A percentile compares a stretch with the other conserved stretches of the same genome.
These are phyloP conservation scores for Monosporozyma aquatica DNA, from an alignment of 805 yeast species.

Conservation along the genomic window DNA sequence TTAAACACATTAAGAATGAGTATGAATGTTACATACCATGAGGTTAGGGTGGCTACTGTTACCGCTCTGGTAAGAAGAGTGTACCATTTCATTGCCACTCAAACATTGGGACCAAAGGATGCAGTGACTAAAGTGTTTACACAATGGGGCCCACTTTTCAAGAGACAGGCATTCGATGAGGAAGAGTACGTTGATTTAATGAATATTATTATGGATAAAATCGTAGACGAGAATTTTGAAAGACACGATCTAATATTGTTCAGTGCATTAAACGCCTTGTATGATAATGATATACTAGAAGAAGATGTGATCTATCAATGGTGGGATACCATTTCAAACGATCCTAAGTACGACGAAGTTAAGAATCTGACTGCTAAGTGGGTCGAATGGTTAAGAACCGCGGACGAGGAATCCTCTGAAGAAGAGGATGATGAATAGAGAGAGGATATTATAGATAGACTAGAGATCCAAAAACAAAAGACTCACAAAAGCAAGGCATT, in stretches of 20 bases:
- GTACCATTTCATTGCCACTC: slow-evolving; percentile 65
- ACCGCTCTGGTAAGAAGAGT: slow-evolving; percentile 63
- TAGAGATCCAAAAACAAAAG: neutral
- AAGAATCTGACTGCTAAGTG: slow-evolving; percentile 57
- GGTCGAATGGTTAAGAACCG: slow-evolving; percentile 80
- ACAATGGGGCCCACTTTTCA: slow-evolving; percentile 75
- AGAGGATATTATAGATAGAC: neutral
- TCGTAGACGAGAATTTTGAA: slow-evolving; percentile 19
- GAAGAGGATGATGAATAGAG: slow-evolving; percentile 37
- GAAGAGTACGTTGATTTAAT: slow-evolving; percentile 72
- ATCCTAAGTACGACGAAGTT: slow-evolving; percentile 39
- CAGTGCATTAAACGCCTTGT: slow-evolving; percentile 47
- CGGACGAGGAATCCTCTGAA: slow-evolving; percentile 56
- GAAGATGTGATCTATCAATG: slow-evolving; percentile 74
- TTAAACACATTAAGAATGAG: slow-evolving; percentile 94
- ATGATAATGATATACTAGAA: slow-evolving; percentile 72
- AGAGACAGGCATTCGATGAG: slow-evolving; percentile 74
- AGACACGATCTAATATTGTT: slow-evolving; percentile 31
- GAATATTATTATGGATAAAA: slow-evolving; percentile 33
- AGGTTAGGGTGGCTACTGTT: slow-evolving; percentile 75
- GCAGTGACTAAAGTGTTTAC: slow-evolving; percentile 69
- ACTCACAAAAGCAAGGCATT: neutral
- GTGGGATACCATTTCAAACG: slow-evolving; percentile 52
- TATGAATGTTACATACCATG: slow-evolving; percentile 90
- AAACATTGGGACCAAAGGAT: slow-evolving; percentile 63